Percentiles rank a stretch among this genome's conserved stretches.
phyloP scores from a whole-genome alignment of 2,329 filamentous ascomycete genomes.

The Sarocladium oryzae region DNA sequence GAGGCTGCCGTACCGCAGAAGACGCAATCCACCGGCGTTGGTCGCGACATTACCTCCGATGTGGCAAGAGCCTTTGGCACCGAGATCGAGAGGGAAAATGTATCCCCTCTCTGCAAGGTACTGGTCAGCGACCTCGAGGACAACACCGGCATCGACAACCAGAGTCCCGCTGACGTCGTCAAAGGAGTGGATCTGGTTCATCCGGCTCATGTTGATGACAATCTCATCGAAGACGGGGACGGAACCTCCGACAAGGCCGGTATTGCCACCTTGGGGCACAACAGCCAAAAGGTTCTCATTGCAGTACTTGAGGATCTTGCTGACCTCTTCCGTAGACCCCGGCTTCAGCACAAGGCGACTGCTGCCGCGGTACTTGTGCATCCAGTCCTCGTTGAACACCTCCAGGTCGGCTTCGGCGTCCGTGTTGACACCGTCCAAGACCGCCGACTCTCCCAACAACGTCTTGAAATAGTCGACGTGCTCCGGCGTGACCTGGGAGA shows the following conservation, averaged over 20 bases:
- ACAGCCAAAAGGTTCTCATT: conserved; percentile 89
- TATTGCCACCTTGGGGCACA: conserved; percentile 95
- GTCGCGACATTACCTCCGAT: conserved; percentile 94
- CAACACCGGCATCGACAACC: conserved; percentile 83
- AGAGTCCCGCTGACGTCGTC: conserved; percentile 88
- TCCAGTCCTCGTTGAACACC: conserved; percentile 95
- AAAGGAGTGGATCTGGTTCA: conserved; percentile 88
- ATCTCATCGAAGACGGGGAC: conserved; percentile 99
- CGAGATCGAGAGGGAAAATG: conserved; percentile 95
- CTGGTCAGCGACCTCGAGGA: conserved; percentile 82
- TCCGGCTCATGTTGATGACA: conserved; percentile 79
- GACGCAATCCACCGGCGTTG: conserved; percentile 84
- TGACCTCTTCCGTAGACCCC: conserved; percentile 77
- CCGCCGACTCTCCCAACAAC: conserved; percentile 73
- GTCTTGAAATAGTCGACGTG: conserved; percentile 79
- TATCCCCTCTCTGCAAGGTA: conserved; percentile 77
- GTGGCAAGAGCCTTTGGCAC: conserved; percentile 94
- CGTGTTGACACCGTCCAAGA: conserved; percentile 73
- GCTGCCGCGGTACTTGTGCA: conserved; percentile 96
- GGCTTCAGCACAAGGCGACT: conserved; percentile 83
- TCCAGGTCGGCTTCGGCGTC: conserved; percentile 75
- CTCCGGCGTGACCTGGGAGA: conserved; percentile 64
- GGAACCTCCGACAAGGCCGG: conserved; percentile 88
- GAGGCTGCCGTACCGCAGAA: conserved; percentile 88
- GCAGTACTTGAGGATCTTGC: conserved; percentile 87